Conservation (phyloP, 176 grass and related monocot genomes). For the Guadua angustifolia region DNA sequence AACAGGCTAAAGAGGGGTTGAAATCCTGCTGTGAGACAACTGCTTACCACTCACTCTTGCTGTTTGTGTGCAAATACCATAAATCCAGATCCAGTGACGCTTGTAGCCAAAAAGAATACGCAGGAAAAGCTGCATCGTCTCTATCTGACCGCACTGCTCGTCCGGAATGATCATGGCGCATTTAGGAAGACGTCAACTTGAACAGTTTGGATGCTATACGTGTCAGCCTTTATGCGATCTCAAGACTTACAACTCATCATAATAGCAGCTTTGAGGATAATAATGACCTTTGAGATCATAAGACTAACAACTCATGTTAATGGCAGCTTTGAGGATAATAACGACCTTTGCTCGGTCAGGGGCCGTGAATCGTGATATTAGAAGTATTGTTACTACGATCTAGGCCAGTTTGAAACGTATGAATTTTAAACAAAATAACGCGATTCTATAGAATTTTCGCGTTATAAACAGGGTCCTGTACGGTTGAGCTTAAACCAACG, state of each 20-base stretch:
- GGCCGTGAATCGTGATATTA: no score
- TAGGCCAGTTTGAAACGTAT: neutral
- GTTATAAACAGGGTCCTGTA: neutral
- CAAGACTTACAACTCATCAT: neutral
- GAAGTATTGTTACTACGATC: neutral
- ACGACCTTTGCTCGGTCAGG: neutral
- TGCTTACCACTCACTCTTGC: slow-evolving; percentile 26
- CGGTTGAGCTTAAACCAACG: neutral
- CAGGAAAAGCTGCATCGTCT: slow-evolving; percentile 31
- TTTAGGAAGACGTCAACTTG: slow-evolving; percentile 40
- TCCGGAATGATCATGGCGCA: slow-evolving; percentile 3
- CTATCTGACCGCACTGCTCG: slow-evolving; percentile 44
- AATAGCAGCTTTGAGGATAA: neutral
- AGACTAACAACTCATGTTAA: neutral
- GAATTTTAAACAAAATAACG: neutral
- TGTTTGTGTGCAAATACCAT: slow-evolving; percentile 36
- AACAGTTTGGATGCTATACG: slow-evolving; percentile 38
- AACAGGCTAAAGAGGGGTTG: neutral
- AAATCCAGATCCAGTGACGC: slow-evolving; percentile 31
- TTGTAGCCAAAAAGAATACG: slow-evolving; percentile 43
- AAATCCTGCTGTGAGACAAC: slow-evolving; percentile 36
- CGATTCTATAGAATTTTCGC: neutral
- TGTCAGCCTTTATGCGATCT: slow-evolving; percentile 26
- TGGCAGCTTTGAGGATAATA: neutral
- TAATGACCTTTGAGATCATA: neutral